Base-by-base conservation (phyloP, 192 early-diverging fungal genomes). In the Rhizophagus sp. region DNA sequence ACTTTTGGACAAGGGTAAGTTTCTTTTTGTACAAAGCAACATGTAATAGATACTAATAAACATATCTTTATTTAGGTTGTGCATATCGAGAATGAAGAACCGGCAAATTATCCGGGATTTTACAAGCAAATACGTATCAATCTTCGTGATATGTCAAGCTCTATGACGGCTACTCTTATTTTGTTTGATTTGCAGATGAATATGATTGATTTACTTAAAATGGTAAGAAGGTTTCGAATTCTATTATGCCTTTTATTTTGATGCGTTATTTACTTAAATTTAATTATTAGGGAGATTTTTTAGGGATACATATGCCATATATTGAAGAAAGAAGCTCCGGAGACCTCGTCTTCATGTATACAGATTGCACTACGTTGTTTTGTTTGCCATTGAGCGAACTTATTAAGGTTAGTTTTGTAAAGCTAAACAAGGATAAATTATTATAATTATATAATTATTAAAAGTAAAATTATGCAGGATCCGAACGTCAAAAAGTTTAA, bases 1-100 rank as follows among this genome's bases (percentile, higher is more conserved):
- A 69, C 30, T 69, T 69, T 69, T 69, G 67, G 67, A 69, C 33
- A 36, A 69, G 67, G 19, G 67, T 69, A 36, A 36, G 34, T 68
- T 34, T 39, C 15, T 69, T 15, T n/a, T 69, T 19, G 25, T 34
- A 19, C 30, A 4, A 2, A 34, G 24, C 2, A 68, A 68, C 10
- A 65, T 2, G 6, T 65, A 27, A 69, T 69, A 69, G 2, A 7
- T 34, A 15, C 15, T 6, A 34, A 68, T 36, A 36, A 30, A 34
- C 33, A 12, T 25, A 22, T 68, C 4, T 17, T 36, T 33, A 34
- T 1, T 22, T 34, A 69, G 67, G 12, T 69, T 4, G 34, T 69
- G 12, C 19, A 39, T 69, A 69, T 69, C 8, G 67, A 34, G 33
- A 19, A 27, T 17, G 33, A 69, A 19, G 67, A 69, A 22, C 33